These are phyloP conservation scores for Aspergillus amoenus DNA, from an alignment of 2,329 filamentous ascomycete species.

Conservation along the genomic window DNA sequence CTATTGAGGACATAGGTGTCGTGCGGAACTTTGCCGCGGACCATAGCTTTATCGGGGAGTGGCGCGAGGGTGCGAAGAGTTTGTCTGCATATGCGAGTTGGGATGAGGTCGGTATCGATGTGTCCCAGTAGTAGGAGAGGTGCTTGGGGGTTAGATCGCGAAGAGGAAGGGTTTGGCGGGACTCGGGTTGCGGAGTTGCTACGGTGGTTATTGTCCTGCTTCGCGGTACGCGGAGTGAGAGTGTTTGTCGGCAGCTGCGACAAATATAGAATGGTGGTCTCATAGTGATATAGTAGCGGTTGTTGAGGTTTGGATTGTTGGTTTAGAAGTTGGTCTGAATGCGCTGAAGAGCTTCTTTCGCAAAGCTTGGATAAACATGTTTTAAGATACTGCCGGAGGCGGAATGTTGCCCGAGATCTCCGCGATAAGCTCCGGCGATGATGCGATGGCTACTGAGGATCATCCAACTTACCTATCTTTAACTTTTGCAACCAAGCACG, in stretches of 20 bases:
- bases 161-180: slow-evolving; percentile 29
- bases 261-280: slow-evolving; percentile 10
- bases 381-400: not conserved
- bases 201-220: slow-evolving; percentile 14
- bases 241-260: slow-evolving; percentile 6
- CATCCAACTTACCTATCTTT: not conserved
- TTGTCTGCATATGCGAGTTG: slow-evolving; percentile 48
- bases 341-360: slow-evolving; percentile 16
- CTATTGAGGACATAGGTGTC: slow-evolving; percentile 52
- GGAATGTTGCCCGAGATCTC: slow-evolving; percentile 15
- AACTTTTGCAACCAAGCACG: not conserved
- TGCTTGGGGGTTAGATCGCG: slow-evolving; percentile 32
- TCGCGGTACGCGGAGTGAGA: slow-evolving; percentile 1
- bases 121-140: slow-evolving; percentile 53
- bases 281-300: not conserved
- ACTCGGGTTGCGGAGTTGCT: slow-evolving; percentile 4
- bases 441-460: not conserved
- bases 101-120: slow-evolving; percentile 40
- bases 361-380: slow-evolving; percentile 14
- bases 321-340: not conserved
- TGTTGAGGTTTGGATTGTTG: not conserved
- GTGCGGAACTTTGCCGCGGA: slow-evolving; percentile 60
- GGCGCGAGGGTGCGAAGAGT: slow-evolving; percentile 47
- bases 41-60: slow-evolving; percentile 58
- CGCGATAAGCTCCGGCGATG: slow-evolving; percentile 17